Base-by-base conservation (phyloP, 768 basidiomycete genomes). In the Termitomyces sp. region DNA sequence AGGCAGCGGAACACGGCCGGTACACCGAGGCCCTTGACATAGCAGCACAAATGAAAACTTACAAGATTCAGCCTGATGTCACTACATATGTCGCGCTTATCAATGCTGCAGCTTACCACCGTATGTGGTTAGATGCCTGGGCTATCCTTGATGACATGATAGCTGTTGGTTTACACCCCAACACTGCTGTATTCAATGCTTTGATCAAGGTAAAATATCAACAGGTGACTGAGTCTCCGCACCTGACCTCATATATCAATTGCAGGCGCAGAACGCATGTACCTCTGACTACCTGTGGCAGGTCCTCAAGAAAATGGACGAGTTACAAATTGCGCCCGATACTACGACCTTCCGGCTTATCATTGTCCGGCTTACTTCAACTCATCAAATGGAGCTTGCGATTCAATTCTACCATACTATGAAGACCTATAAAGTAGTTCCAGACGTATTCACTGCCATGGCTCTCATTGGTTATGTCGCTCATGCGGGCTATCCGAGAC, bases 71-170 rank as follows among this genome's bases (percentile, higher is more conserved):
- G n/a, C 90, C 91, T 0, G 80, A 86, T 64, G 40, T 80, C 15
- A 65, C 72, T 38, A 80, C 83, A 0, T 92, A 92, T 69, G 81
- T 86, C 62, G 70, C 75, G 4, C 72, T 93, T 4, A 74, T 92
- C 38, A 68, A 74, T 3, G 79, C 83, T 42, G 77, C 84, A 58
- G 77, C 81, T 0, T 64, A 68, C 7, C 74, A 81, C 42, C 76
- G 74, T 5, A 66, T 78, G 9, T 76, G 75, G 69, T 65, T 79
- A 34, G 84, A 89, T 62, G 81, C 86, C 4, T 82, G 81, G 77
- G 89, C 87, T 17, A 79, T 89, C 57, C 72, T 88, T 34, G 86
- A 88, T 40, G 89, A 92, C 69, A 91, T 92, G 88, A 56, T 78
- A 38, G 69, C 76, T 17, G 64, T 79, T 47, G 81, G 79, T 2